phyloP scores from a whole-genome alignment of 2,329 filamentous ascomycete genomes.

The Dothideomycetes sp. region DNA sequence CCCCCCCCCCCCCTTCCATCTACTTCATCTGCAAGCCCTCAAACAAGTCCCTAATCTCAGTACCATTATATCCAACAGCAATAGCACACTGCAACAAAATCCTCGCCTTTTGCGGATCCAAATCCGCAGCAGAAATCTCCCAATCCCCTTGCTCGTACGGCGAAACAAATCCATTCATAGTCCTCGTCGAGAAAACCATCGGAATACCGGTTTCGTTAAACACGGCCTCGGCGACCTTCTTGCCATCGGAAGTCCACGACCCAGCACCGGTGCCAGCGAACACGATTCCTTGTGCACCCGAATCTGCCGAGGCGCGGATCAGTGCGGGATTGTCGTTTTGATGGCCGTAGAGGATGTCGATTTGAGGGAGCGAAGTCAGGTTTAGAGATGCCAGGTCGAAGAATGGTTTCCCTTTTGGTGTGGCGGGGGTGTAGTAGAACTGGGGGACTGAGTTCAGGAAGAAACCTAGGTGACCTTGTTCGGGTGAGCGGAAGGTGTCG shows the following conservation, averaged over 20 bases:
- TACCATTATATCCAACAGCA: constrained; percentile 23
- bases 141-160: constrained; percentile 20
- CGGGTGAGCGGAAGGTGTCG: constrained; percentile 52
- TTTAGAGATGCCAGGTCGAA: constrained; percentile 32
- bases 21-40: constrained; percentile 3
- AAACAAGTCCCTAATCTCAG: constrained; percentile 38
- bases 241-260: constrained; percentile 36
- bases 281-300: constrained; percentile 46
- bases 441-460: constrained; percentile 50
- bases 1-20: no score
- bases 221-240: constrained; percentile 34
- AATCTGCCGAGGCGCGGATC: constrained; percentile 39
- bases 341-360: constrained; percentile 49
- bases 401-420: constrained; percentile 39
- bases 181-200: constrained; percentile 44
- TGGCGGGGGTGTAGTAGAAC: constrained; percentile 49
- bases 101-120: constrained; percentile 48
- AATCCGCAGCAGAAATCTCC: constrained; percentile 40
- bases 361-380: constrained; percentile 37
- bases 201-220: constrained; percentile 39
- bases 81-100: constrained; percentile 39
- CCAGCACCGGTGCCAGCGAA: constrained; percentile 49
- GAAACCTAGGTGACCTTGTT: constrained; percentile 49
- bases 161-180: constrained; percentile 46
- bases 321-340: constrained; percentile 43